Evolutionary conservation across 176 grass and related monocot genomes (phyloP).

Genomic region (Elaeis guineensis): DNA sequence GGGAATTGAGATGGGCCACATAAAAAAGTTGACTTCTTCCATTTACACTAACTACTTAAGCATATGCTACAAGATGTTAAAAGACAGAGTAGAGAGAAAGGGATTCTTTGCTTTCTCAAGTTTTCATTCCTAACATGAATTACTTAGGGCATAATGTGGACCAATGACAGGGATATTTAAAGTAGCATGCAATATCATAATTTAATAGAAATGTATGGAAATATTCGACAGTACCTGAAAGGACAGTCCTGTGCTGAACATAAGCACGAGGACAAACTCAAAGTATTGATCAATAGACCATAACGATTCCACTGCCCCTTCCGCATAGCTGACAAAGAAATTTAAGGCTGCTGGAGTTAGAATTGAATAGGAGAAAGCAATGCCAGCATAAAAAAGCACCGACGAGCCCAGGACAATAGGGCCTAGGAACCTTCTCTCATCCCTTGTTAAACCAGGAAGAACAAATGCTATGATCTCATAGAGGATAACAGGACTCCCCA

Average conservation of each 20-base stretch:
- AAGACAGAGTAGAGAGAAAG: too few species aligned
- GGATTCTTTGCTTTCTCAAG: too few species aligned
- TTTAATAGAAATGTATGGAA: too few species aligned
- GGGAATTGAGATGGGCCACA: too few species aligned
- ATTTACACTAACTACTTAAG: too few species aligned
- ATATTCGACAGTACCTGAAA: conserved; percentile 63
- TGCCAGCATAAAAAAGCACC: conserved; percentile 82
- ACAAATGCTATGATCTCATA: conserved; percentile 97
- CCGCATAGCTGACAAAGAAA: conserved; percentile 94
- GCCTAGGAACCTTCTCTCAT: conserved; percentile 80
- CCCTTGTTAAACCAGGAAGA: conserved; percentile 81
- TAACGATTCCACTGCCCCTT: conserved; percentile 89
- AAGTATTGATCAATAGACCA: conserved; percentile 99
- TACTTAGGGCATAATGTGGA: too few species aligned
- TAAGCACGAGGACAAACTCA: conserved; percentile 85
- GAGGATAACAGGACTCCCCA: conserved; percentile 88
- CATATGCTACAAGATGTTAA: too few species aligned
- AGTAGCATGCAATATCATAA: too few species aligned
- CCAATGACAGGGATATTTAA: too few species aligned
- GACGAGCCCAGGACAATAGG: conserved; percentile 97
- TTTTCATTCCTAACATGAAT: too few species aligned
- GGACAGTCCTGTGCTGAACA: conserved; percentile 93
- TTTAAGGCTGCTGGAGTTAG: conserved; percentile 85
- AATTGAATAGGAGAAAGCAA: conserved; percentile 85
- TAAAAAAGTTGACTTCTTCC: too few species aligned